Conservation (phyloP, 1,139 yeast genomes). For the Wickerhamiella pararugosa region DNA sequence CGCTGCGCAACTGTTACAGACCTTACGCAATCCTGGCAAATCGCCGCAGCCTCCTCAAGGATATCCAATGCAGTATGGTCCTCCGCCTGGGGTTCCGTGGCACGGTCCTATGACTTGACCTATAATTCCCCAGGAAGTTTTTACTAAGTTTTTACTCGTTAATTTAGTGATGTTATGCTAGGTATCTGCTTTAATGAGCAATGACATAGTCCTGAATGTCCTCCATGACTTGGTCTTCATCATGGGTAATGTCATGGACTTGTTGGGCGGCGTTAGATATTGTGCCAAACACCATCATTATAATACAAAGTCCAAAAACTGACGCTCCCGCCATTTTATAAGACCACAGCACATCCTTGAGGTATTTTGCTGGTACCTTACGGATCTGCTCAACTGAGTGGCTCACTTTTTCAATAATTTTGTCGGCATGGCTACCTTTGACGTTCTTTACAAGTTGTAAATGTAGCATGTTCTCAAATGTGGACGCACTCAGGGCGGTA, state of each 20-base stretch:
- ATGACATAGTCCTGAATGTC: constrained; percentile 4
- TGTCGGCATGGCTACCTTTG: constrained; percentile 15
- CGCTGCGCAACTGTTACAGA: no score
- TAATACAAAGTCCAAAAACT: constrained; percentile 37
- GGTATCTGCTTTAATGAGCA: neutral
- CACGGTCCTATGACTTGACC: no score
- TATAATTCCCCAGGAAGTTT: no score
- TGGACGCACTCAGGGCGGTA: constrained; percentile 51
- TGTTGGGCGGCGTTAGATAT: constrained; percentile 13
- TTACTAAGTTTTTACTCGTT: no score
- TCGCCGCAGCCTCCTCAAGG: no score
- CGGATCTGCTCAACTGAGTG: constrained; percentile 42
- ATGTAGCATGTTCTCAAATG: constrained; percentile 36
- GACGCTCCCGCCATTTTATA: constrained; percentile 39
- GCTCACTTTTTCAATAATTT: constrained; percentile 37
- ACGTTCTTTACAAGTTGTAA: constrained; percentile 25
- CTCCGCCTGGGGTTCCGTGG: no score
- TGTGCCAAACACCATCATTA: constrained; percentile 28
- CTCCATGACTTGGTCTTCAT: constrained; percentile 22
- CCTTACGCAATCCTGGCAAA: no score
- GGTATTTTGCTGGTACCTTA: constrained; percentile 36
- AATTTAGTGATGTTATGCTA: no score
- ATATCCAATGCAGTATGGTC: no score
- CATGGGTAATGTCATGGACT: constrained; percentile 18
- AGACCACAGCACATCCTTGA: constrained; percentile 32